Conservation (phyloP, 139 green algal species). For the Chlamydomonas schloesseri region DNA sequence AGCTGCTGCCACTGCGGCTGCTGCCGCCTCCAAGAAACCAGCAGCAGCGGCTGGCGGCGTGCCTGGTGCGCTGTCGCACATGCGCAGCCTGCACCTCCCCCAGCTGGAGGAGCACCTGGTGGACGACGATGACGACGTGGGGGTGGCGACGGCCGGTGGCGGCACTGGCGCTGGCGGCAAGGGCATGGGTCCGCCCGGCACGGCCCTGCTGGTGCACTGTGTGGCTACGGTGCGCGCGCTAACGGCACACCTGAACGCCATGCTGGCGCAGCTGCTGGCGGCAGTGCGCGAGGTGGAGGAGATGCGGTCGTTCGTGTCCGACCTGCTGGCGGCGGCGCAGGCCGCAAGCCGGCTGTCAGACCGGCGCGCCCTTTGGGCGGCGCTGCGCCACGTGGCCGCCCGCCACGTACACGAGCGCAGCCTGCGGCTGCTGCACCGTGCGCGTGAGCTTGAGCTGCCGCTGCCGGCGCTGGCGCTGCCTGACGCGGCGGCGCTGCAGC, state of each 20-base stretch:
- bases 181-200: not conserved
- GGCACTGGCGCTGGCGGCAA: too few relatives aligned
- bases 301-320: not conserved
- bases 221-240: not conserved
- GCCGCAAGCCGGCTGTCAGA: not conserved
- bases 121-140: too few relatives aligned
- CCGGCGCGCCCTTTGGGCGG: not conserved
- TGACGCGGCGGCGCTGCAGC: not conserved
- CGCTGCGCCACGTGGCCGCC: not conserved
- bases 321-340: not conserved
- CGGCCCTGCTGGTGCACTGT: not conserved
- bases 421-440: not conserved
- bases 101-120: too few relatives aligned
- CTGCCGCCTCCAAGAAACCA: too few relatives aligned
- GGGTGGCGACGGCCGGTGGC: too few relatives aligned
- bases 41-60: too few relatives aligned
- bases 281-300: constrained; percentile 12
- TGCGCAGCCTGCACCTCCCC: too few relatives aligned
- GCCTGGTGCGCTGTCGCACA: too few relatives aligned
- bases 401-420: not conserved
- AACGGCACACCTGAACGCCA: constrained; percentile 13
- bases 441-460: not conserved
- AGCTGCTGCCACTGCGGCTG: too few relatives aligned
- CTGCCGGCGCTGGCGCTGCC: not conserved
- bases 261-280: constrained; percentile 21